phyloP scores from a whole-genome alignment of 192 early-diverging fungal species.

The Thoreauomyces humboldtii region DNA sequence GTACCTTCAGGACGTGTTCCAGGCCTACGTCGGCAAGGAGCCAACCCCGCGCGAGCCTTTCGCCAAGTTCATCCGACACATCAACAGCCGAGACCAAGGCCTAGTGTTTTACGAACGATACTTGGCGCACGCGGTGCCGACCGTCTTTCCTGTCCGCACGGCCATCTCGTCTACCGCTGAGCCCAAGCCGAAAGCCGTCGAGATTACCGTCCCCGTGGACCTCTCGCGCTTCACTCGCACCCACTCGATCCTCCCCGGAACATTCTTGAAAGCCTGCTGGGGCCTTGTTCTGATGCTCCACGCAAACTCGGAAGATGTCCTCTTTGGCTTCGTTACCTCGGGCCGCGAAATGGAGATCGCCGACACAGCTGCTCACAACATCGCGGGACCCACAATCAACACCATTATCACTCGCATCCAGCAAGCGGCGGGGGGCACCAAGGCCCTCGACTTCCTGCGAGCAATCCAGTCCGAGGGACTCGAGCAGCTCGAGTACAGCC shows the following conservation, averaged over 20 bases:
- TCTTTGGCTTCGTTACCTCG: conserved; percentile 27
- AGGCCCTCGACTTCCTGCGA: not conserved
- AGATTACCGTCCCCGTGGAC: not conserved
- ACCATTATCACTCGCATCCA: conserved; percentile 5
- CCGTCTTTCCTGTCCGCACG: not conserved
- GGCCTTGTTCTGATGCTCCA: conserved; percentile 21
- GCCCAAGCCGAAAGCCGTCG: not conserved
- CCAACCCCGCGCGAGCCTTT: not conserved
- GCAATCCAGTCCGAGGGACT: not conserved
- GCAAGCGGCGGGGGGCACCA: not conserved
- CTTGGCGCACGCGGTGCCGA: not conserved
- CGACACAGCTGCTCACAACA: not conserved
- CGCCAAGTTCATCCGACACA: not conserved
- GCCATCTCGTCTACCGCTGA: not conserved
- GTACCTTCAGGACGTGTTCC: conserved; percentile 17
- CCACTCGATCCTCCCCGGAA: conserved; percentile 1
- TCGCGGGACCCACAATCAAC: conserved; percentile 13
- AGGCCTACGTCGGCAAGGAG: not conserved
- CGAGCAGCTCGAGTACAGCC: not conserved
- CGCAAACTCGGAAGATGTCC: conserved; percentile 20
- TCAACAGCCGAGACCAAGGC: not conserved
- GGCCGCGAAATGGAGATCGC: conserved; percentile 15
- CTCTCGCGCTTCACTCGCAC: not conserved
- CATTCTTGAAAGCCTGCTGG: conserved; percentile 27
- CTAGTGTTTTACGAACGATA: not conserved